Evolutionary conservation across 352 stramenopile species (phyloP), one percentile per base, ranked within the genome.

Genomic region (Pythium insidiosum): DNA sequence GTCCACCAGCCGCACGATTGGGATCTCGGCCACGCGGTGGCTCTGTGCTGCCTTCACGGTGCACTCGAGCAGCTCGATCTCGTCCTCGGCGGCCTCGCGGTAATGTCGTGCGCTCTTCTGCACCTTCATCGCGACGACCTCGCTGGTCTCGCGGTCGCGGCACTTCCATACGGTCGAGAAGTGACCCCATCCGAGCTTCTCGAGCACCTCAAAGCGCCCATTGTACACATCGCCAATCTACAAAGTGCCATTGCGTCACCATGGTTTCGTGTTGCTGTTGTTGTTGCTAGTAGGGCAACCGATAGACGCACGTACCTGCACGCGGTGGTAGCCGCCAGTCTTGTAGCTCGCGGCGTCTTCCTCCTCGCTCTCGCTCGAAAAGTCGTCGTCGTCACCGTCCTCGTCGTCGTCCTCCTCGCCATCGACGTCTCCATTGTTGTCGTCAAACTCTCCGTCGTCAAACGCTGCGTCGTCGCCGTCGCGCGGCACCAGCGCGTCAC

Each of bases 91-190:
- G 2, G 97, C 97, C 57, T 99, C 97, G 3, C 88, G 96, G 61
- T 99, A 99, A 60, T 98, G 95, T 16, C 95, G 83, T 11, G 95
- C 95, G 37, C 90, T 98, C 65, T 99, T 99, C 67, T 99, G 96
- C 35, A 99, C 88, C 57, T 98, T 98, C 69, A 93, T 83, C 6
- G 95, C 95, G n/a, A 98, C 95, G 49, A 96, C 81, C n/a, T 60
- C 47, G 11, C 58, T 67, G n/a, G 64, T 87, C 13, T 69, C 33
- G 29, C 62, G 66, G 70, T 99, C 95, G 45, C 86, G 81, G 41
- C 95, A 97, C 68, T 98, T 97, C 97, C 96, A 99, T 16, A 99
- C 97, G 4, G 97, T 99, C 30, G 95, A 99, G 65, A 99, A 99
- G 62, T 99, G 97, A 21, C 97, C 97, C 97, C 97, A 99, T 18